Conservation (phyloP, 2,329 filamentous ascomycete species). For the Teratosphaeriaceae sp. region DNA sequence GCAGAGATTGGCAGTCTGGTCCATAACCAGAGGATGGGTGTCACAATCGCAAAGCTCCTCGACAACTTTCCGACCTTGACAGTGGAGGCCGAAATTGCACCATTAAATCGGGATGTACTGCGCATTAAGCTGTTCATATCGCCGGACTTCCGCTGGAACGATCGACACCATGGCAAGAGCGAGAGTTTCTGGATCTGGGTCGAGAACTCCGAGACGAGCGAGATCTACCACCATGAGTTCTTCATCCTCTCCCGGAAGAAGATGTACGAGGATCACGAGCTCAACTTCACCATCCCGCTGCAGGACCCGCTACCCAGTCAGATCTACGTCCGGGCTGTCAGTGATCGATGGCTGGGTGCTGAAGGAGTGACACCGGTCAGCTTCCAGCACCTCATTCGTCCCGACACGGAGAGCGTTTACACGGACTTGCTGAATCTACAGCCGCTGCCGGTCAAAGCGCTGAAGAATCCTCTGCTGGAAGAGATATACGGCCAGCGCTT, state of each 20-base stretch:
- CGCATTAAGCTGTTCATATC: slow-evolving; percentile 82
- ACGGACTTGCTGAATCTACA: slow-evolving; percentile 90
- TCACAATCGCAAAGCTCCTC: slow-evolving; percentile 70
- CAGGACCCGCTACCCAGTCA: slow-evolving; percentile 90
- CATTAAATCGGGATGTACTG: slow-evolving; percentile 87
- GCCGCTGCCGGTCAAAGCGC: slow-evolving; percentile 74
- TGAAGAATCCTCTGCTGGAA: slow-evolving; percentile 82
- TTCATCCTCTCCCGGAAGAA: slow-evolving; percentile 89
- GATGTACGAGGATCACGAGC: slow-evolving; percentile 90
- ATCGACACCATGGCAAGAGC: slow-evolving; percentile 84
- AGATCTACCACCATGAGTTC: slow-evolving; percentile 96
- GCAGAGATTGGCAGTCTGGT: slow-evolving; percentile 86
- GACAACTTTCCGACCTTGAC: slow-evolving; percentile 88
- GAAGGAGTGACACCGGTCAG: slow-evolving; percentile 94
- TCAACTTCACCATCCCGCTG: slow-evolving; percentile 95
- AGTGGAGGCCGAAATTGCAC: slow-evolving; percentile 90
- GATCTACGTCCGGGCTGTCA: slow-evolving; percentile 91
- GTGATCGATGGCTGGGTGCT: slow-evolving; percentile 91
- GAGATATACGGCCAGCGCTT: slow-evolving; percentile 85
- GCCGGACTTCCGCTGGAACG: slow-evolving; percentile 92
- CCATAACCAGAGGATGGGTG: slow-evolving; percentile 83
- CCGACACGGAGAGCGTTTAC: slow-evolving; percentile 95
- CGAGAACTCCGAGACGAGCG: slow-evolving; percentile 93
- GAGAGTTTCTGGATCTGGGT: slow-evolving; percentile 99
- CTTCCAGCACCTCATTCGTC: slow-evolving; percentile 94